Evolutionary conservation across 495 filamentous ascomycete genomes (phyloP).

Genomic region (Cryomyces antarcticus): DNA sequence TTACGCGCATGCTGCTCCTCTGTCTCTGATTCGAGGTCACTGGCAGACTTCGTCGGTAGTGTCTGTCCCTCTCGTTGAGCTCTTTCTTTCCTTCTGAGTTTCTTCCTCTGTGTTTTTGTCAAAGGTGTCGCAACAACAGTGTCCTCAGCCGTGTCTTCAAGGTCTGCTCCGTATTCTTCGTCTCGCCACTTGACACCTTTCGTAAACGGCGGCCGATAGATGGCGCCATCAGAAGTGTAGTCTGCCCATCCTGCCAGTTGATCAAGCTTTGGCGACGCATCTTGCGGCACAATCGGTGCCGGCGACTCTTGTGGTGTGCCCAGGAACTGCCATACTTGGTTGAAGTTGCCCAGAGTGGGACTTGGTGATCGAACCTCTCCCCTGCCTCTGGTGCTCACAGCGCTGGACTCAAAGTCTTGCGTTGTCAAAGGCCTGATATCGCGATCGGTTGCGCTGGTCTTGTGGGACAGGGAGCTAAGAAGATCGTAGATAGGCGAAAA

Average conservation of each 20-base stretch:
- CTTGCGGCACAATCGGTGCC: constrained; percentile 6
- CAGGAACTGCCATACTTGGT: constrained; percentile 21
- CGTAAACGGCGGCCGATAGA: constrained; percentile 3
- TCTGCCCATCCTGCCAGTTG: constrained; percentile 3
- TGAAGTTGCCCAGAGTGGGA: constrained; percentile 22
- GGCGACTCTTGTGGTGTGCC: constrained; percentile 12
- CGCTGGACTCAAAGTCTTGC: neutral
- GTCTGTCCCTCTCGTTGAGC: constrained; percentile 3
- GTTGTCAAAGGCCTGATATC: neutral
- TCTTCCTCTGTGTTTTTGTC: constrained; percentile 20
- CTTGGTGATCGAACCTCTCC: neutral
- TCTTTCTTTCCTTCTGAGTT: constrained; percentile 9
- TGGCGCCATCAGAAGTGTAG: constrained; percentile 12
- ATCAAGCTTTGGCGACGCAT: neutral
- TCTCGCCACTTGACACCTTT: constrained; percentile 21
- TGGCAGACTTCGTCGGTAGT: neutral
- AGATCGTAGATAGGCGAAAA: constrained; percentile 14
- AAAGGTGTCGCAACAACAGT: constrained; percentile 6
- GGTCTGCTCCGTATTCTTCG: constrained; percentile 11
- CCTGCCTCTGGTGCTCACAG: neutral
- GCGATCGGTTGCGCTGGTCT: neutral
- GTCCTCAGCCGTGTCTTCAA: constrained; percentile 8
- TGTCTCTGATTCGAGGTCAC: constrained; percentile 13
- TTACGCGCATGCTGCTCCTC: constrained; percentile 4
- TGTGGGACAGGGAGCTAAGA: constrained; percentile 7